Conservation (phyloP, 805 yeast species). For the Tetrapisispora phaffii region DNA sequence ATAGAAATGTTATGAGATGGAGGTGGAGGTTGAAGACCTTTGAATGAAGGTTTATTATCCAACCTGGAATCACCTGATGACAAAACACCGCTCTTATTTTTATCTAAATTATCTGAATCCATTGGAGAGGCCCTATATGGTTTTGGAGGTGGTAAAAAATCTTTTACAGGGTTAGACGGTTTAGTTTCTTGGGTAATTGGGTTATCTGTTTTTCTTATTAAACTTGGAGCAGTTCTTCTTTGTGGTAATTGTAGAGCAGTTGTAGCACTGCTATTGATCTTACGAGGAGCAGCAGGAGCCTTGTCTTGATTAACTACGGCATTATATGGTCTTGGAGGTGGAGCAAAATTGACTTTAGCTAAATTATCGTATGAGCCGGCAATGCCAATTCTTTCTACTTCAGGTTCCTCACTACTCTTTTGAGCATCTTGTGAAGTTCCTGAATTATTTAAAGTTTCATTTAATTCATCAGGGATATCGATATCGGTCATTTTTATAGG, state of each 20-base stretch:
- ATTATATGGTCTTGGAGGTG: constrained; percentile 34
- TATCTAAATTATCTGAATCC: neutral
- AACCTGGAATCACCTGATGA: neutral
- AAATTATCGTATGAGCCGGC: constrained; percentile 28
- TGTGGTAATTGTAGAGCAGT: constrained; percentile 25
- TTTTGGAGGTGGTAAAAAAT: constrained; percentile 36
- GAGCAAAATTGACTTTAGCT: constrained; percentile 30
- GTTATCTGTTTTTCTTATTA: neutral
- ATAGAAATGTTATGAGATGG: constrained; percentile 4
- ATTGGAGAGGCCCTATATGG: constrained; percentile 15
- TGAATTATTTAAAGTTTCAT: neutral
- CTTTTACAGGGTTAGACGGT: neutral
- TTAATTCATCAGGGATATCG: neutral
- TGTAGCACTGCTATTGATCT: constrained; percentile 6
- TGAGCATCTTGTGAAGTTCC: constrained; percentile 4
- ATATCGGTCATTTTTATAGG: neutral
- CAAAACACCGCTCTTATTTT: too few species aligned
- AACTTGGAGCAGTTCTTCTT: neutral
- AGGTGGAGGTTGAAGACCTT: constrained; percentile 17
- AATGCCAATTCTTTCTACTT: constrained; percentile 13
- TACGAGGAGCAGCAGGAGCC: constrained; percentile 1
- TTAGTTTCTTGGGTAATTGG: neutral
- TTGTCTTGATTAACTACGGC: neutral
- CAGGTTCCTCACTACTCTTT: constrained; percentile 1
- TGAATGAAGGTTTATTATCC: neutral